A percentile compares a stretch with the other conserved stretches of the same genome.
Conservation (phyloP, 129 eudicot species). For the Artemisia tridentata region DNA sequence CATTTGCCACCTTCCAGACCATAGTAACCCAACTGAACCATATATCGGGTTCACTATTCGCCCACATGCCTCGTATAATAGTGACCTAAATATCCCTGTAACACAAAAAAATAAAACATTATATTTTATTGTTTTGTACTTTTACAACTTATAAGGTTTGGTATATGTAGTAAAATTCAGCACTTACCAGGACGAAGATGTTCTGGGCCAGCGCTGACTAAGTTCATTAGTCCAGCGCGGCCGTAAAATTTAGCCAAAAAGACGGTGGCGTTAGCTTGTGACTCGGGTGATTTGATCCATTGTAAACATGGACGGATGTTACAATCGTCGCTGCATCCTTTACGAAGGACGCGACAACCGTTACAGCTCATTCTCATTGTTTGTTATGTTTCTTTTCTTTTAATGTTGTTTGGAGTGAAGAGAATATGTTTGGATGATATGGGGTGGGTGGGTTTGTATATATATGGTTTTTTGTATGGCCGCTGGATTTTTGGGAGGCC, state of each 20-base stretch:
- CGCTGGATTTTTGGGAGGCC: slow-evolving; percentile 46
- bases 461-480: slow-evolving; percentile 22
- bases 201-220: slow-evolving; percentile 70
- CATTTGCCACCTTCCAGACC: slow-evolving; percentile 82
- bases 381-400: not conserved
- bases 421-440: slow-evolving; percentile 8
- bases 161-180: not conserved
- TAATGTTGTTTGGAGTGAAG: not conserved
- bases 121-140: no score
- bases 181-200: slow-evolving; percentile 82
- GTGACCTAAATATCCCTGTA: slow-evolving; percentile 69
- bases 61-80: slow-evolving; percentile 86
- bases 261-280: slow-evolving; percentile 88
- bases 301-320: slow-evolving; percentile 78
- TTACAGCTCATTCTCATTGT: slow-evolving; percentile 94
- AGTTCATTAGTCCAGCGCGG: slow-evolving; percentile 89
- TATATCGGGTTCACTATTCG: slow-evolving; percentile 85
- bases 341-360: slow-evolving; percentile 83
- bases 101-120: not conserved
- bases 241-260: slow-evolving; percentile 90
- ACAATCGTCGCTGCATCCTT: slow-evolving; percentile 77
- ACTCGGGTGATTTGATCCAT: slow-evolving; percentile 70
- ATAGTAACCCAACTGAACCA: slow-evolving; percentile 87
- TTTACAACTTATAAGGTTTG: no score
- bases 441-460: not conserved